Conservation (phyloP, 768 basidiomycete species). For the Tulasnella sp. region DNA sequence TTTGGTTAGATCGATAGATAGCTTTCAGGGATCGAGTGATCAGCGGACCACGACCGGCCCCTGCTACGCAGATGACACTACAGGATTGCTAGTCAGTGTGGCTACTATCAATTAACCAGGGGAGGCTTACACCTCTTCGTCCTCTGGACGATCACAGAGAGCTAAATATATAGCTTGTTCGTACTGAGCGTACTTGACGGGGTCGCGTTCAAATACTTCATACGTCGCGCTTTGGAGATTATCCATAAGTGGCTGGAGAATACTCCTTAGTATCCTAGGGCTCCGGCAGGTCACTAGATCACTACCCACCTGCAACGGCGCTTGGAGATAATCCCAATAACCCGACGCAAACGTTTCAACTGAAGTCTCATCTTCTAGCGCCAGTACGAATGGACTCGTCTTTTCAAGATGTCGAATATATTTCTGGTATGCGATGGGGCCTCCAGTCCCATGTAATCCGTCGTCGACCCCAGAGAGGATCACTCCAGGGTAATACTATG, state of each 20-base stretch:
- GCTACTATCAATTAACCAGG: background rate
- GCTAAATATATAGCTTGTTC: slow-evolving; percentile 45
- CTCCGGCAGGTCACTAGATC: slow-evolving; percentile 5
- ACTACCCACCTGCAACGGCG: slow-evolving; percentile 66
- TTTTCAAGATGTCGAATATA: slow-evolving; percentile 77
- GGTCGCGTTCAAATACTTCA: slow-evolving; percentile 95
- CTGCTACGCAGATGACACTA: slow-evolving; percentile 82
- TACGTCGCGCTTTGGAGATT: slow-evolving; percentile 92
- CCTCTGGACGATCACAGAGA: slow-evolving; percentile 53
- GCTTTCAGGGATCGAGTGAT: slow-evolving; percentile 76
- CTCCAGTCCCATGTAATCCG: slow-evolving; percentile 63
- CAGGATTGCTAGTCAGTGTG: slow-evolving; percentile 8
- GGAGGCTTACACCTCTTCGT: slow-evolving; percentile 40
- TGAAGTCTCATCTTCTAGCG: slow-evolving; percentile 52
- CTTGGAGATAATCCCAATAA: slow-evolving; percentile 92
- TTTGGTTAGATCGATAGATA: slow-evolving; percentile 48
- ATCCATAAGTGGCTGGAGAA: slow-evolving; percentile 83
- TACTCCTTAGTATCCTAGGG: slow-evolving; percentile 15
- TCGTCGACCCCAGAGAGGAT: slow-evolving; percentile 61
- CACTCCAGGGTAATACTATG: slow-evolving; percentile 71
- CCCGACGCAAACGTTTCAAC: slow-evolving; percentile 85
- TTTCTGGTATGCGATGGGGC: slow-evolving; percentile 77
- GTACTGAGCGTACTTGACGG: slow-evolving; percentile 89
- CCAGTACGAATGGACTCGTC: slow-evolving; percentile 54
- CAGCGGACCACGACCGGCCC: slow-evolving; percentile 89